These are phyloP conservation scores for Jaapia argillacea DNA, from an alignment of 768 basidiomycete genomes.

Conservation along the genomic window DNA sequence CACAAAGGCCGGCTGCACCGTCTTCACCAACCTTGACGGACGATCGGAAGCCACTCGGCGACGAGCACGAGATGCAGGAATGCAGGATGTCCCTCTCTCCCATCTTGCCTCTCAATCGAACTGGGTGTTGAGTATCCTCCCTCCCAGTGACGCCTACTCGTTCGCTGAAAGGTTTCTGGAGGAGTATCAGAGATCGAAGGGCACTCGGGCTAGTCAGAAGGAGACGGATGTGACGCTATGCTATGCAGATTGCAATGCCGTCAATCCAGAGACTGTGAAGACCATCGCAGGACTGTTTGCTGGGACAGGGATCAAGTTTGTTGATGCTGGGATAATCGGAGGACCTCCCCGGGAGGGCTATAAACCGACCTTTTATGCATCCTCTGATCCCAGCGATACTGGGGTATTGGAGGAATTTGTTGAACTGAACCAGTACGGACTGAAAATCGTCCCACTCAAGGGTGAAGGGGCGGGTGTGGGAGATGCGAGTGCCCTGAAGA, in stretches of 20 bases:
- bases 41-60: constrained; percentile 40
- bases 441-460: constrained; percentile 33
- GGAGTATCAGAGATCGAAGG: constrained; percentile 14
- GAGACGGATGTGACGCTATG: constrained; percentile 13
- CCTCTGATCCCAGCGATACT: constrained; percentile 21
- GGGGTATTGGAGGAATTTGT: constrained; percentile 28
- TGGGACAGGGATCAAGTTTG: constrained; percentile 27
- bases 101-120: constrained; percentile 22
- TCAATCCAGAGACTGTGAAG: constrained; percentile 40
- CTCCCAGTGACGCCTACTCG: constrained; percentile 39
- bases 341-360: constrained; percentile 38
- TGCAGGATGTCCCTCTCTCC: constrained; percentile 28
- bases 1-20: constrained; percentile 34
- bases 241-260: constrained; percentile 51
- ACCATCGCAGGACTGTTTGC: constrained; percentile 36
- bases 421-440: constrained; percentile 29
- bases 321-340: constrained; percentile 51
- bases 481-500: constrained; percentile 53
- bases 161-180: constrained; percentile 31
- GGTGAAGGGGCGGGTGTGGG: constrained; percentile 41
- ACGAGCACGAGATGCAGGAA: constrained; percentile 41
- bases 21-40: constrained; percentile 44
- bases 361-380: constrained; percentile 48
- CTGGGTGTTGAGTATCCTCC: constrained; percentile 48
- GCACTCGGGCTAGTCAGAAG: constrained; percentile 4